Conservation (phyloP, 176 grass and related monocot species). For the Oropetium thomaeum region DNA sequence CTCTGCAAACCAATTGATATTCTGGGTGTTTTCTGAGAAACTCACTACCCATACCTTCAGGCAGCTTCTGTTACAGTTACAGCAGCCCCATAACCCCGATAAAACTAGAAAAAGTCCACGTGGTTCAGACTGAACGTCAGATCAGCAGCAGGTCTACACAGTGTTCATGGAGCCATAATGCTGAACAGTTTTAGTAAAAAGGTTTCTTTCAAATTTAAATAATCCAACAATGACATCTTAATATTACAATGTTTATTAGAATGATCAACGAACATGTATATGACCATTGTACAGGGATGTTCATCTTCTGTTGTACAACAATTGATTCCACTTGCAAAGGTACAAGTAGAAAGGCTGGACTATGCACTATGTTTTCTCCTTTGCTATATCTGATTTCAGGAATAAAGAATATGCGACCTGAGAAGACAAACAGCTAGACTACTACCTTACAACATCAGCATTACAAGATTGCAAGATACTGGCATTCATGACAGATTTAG, state of each 20-base stretch:
- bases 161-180: background rate
- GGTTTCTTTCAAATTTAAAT: background rate
- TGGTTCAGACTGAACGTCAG: background rate
- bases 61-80: too few species aligned
- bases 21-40: too few species aligned
- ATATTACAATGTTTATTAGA: conserved; percentile 13
- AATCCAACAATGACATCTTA: conserved; percentile 11
- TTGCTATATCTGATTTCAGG: conserved; percentile 27
- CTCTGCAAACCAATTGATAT: too few species aligned
- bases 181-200: background rate
- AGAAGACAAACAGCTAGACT: conserved; percentile 20
- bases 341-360: conserved; percentile 37
- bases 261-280: conserved; percentile 27
- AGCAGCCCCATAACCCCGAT: background rate
- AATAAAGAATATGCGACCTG: conserved; percentile 23
- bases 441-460: conserved; percentile 19
- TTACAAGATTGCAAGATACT: conserved; percentile 10
- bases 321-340: conserved; percentile 12
- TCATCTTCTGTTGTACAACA: conserved; percentile 40
- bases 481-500: conserved; percentile 17
- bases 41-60: too few species aligned
- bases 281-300: conserved; percentile 16
- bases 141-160: background rate
- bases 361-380: conserved; percentile 24
- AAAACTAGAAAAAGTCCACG: background rate